A percentile compares a stretch with the other conserved stretches of the same genome.
Conservation (phyloP, 2,329 filamentous ascomycete genomes). For the Laburnicola sp. region DNA sequence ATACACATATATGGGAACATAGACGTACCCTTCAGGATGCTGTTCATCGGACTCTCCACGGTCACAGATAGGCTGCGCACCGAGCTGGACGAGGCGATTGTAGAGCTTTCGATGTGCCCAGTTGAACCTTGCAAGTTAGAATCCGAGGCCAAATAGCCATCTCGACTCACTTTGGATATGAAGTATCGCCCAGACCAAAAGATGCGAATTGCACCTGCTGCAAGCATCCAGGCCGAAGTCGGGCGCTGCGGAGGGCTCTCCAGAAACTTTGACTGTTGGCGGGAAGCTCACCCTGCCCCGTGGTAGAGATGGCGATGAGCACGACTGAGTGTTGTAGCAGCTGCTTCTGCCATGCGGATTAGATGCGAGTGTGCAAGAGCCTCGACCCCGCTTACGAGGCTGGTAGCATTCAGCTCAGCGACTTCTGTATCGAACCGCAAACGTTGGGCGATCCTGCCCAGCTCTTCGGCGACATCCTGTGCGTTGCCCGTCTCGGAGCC, state of each 20-base stretch:
- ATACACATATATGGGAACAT: no score
- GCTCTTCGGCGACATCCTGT: constrained; percentile 85
- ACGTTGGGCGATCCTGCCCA: constrained; percentile 73
- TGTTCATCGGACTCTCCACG: constrained; percentile 90
- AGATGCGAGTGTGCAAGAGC: constrained; percentile 2
- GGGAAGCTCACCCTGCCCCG: constrained; percentile 91
- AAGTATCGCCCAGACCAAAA: constrained; percentile 92
- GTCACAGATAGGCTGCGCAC: constrained; percentile 74
- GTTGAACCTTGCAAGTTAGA: constrained; percentile 69
- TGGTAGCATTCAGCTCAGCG: constrained; percentile 74
- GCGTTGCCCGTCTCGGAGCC: constrained; percentile 95
- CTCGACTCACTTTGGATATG: constrained; percentile 77
- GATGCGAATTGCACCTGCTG: constrained; percentile 72
- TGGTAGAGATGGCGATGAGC: constrained; percentile 85
- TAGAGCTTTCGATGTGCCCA: constrained; percentile 88
- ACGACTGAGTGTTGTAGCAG: constrained; percentile 58
- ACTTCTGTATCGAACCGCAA: constrained; percentile 77
- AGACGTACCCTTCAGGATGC: constrained; percentile 82
- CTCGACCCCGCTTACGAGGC: constrained; percentile 62
- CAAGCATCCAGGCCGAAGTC: constrained; percentile 72
- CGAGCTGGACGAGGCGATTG: constrained; percentile 80
- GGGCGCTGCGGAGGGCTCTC: constrained; percentile 79
- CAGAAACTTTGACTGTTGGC: constrained; percentile 81
- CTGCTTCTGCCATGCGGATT: constrained; percentile 42
- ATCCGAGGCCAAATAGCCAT: not conserved